Base-by-base conservation (phyloP, 163 green algal genomes). In the Smithsoniella earleae region DNA sequence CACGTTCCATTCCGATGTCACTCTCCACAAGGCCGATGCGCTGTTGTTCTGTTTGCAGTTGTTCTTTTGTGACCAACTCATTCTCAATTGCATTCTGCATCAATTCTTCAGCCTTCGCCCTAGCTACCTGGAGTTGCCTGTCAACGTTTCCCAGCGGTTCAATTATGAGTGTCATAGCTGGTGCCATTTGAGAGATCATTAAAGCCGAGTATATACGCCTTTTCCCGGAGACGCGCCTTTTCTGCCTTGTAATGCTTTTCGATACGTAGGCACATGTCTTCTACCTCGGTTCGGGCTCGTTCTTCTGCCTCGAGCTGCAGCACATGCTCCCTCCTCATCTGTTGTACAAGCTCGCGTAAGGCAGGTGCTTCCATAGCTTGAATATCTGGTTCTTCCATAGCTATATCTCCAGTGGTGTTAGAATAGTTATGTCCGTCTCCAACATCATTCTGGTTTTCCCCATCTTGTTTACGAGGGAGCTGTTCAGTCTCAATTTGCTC, bases 231-330 rank as follows among this genome's bases (percentile, higher is more conserved):
- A 49, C 40, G 5, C 1, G 27, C 58, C 58, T 69, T 69, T 13
- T 69, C 58, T 43, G 58, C 58, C 34, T 69, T 69, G 58, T 45
- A 69, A 33, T 69, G 58, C 25, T 69, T 69, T 69, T 69, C 58
- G 27, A 69, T 69, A 8, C 58, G 40, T 13, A 69, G 20, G 58
- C 58, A 69, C 58, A 69, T 69, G 5, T 69, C 58, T 38, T 69
- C 58, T 45, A 69, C 58, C 16, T 69, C 58, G 20, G 58, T 25
- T 6, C 58, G 20, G 31, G 58, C 58, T n/a, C 58, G 58, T 31
- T 69, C 58, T 69, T 69, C 58, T n/a, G 58, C 58, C 25, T 69
- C 30, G 25, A 69, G 58, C 34, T 69, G 58, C 18, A 45, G n/a
- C 3, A 25, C 25, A 34, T 69, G 58, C 8, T 69, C 25, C 5